A percentile compares a stretch with the other conserved stretches of the same genome.
Conservation (phyloP, 2,329 filamentous ascomycete species). For the Aureobasidium melanogenum region DNA sequence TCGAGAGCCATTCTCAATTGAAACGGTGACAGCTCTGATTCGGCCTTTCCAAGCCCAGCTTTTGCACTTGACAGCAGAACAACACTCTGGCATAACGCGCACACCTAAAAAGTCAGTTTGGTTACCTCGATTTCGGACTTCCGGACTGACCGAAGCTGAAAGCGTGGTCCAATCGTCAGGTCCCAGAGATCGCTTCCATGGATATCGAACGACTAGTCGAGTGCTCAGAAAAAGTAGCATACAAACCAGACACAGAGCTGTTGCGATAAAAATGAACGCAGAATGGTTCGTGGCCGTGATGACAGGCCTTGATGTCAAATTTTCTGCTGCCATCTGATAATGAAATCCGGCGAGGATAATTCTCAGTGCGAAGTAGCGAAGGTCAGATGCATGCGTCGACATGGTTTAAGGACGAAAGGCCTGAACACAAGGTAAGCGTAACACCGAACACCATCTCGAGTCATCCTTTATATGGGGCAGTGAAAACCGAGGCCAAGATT, state of each 20-base stretch:
- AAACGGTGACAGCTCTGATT: not conserved
- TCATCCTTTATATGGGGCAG: not conserved
- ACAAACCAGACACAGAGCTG: not conserved
- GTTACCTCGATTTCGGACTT: not conserved
- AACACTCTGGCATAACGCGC: not conserved
- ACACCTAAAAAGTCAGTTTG: not conserved
- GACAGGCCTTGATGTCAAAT: not conserved
- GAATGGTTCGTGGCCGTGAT: slow-evolving; percentile 1
- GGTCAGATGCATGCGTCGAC: not conserved
- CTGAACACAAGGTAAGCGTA: not conserved
- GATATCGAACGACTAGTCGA: not conserved
- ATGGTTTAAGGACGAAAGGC: not conserved
- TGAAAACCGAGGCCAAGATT: not conserved
- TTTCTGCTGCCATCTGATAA: not conserved
- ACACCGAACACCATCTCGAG: not conserved
- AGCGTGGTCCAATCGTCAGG: not conserved
- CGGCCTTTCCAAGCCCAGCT: not conserved
- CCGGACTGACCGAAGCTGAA: not conserved
- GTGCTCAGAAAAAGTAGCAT: not conserved
- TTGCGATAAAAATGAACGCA: not conserved
- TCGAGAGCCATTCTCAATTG: not conserved
- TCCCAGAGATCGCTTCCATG: not conserved
- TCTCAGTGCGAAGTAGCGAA: not conserved
- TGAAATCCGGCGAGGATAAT: not conserved
- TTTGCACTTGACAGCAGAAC: not conserved